phyloP scores from a whole-genome alignment of 441 rosid genomes.

The Sinapis alba region DNA sequence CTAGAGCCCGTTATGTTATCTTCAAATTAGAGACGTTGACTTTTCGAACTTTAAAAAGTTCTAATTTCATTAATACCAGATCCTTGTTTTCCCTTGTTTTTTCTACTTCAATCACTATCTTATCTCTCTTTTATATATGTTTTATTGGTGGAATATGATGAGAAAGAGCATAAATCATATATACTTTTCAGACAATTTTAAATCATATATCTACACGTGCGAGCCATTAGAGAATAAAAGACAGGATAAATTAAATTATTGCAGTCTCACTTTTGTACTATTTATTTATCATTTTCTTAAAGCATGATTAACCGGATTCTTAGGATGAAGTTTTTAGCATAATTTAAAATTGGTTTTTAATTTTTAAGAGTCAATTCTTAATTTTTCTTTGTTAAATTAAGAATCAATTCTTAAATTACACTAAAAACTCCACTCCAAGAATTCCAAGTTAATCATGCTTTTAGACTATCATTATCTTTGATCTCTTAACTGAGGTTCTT shows the following conservation, averaged over 20 bases:
- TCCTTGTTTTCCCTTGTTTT: conserved; percentile 2
- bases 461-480: too few species aligned
- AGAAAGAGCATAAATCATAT: conserved; percentile 9
- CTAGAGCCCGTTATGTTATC: not conserved
- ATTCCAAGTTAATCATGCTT: too few species aligned
- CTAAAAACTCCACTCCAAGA: too few species aligned
- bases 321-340: too few species aligned
- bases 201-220: conserved; percentile 22
- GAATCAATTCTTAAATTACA: too few species aligned
- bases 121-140: not conserved
- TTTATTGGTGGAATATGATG: conserved; percentile 2
- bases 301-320: too few species aligned
- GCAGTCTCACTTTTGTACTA: not conserved
- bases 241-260: conserved; percentile 11
- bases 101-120: conserved; percentile 32
- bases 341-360: too few species aligned
- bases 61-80: conserved; percentile 1
- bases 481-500: too few species aligned
- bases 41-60: not conserved
- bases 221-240: conserved; percentile 18
- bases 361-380: too few species aligned
- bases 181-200: conserved; percentile 13
- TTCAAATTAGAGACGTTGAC: conserved; percentile 22
- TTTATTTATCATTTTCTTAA: conserved; percentile 11
- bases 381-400: too few species aligned